These are phyloP conservation scores for Lentinula lateritia DNA, from an alignment of 768 basidiomycete species.

Conservation along the genomic window DNA sequence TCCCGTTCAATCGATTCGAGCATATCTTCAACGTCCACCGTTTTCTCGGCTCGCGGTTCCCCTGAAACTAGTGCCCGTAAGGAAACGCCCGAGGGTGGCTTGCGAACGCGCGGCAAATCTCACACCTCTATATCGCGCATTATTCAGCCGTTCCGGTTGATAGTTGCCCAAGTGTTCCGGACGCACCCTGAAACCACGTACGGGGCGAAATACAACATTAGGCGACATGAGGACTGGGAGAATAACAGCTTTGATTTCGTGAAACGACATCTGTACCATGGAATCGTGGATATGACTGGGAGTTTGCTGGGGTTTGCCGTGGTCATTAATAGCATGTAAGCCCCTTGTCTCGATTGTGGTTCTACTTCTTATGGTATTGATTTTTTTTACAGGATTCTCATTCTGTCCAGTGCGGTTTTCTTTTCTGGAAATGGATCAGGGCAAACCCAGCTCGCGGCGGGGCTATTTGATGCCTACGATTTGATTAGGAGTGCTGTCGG, in stretches of 20 bases:
- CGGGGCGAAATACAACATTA: conserved; percentile 26
- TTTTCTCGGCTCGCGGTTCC: background rate
- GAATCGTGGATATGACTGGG: conserved; percentile 57
- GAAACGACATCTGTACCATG: conserved; percentile 59
- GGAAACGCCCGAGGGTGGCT: background rate
- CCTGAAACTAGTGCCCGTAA: background rate
- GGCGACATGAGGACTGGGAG: conserved; percentile 47
- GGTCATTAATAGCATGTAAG: conserved; percentile 79
- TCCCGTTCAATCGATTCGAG: conserved; percentile 1
- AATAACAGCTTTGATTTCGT: conserved; percentile 55
- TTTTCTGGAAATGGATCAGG: conserved; percentile 37
- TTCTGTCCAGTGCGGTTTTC: conserved; percentile 80
- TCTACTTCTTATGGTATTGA: background rate
- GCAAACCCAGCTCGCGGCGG: conserved; percentile 43
- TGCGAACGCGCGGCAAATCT: background rate
- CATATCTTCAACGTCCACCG: background rate
- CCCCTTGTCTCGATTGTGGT: conserved; percentile 5
- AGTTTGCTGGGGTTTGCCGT: conserved; percentile 82
- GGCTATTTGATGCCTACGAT: conserved; percentile 79
- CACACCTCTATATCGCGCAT: background rate
- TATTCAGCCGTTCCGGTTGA: background rate
- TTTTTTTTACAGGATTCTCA: conserved; percentile 45
- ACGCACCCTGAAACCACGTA: conserved; percentile 28
- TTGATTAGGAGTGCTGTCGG: conserved; percentile 68
- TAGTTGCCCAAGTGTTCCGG: conserved; percentile 21